Base-by-base conservation (phyloP, 2,329 filamentous ascomycete genomes). In the Gnomoniopsis smithogilvyi region DNA sequence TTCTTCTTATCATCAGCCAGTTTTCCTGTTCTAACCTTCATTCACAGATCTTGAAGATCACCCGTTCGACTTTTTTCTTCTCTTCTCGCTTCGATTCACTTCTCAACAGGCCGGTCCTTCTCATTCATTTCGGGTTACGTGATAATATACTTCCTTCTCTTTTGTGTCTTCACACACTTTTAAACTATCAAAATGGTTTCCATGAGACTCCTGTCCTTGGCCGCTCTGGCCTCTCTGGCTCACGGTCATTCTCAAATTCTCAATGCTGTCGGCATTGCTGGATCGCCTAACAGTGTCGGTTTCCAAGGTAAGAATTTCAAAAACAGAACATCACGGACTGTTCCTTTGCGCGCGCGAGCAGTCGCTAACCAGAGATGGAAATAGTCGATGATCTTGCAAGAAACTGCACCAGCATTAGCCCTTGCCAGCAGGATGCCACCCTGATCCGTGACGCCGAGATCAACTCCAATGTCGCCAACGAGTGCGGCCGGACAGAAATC, bases 351-450 rank as follows among this genome's bases (percentile, higher is more conserved):
- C 11, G 22, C 3, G 26, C 11, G 21, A 11, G 19, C 11, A 21
- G 2, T 6, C 24, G 11, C 51, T 57, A 48, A 60, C 54, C n/a
- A n/a, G n/a, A 38, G 0, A 22, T 4, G 2, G 10, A 21, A 12
- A 21, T 17, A 80, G 79, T 87, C 61, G 78, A 83, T 64, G 72
- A 72, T 58, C 77, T 86, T 64, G 82, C 86, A 30, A 80, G 86
- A 63, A 85, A 87, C 69, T 87, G 85, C 70, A 86, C 83, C 17
- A 74, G 75, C 57, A 85, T 87, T 73, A 84, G 78, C 69, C 85
- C 86, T 21, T 88, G 86, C 76, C 85, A 89, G 67, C 82, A 84
- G 63, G 86, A 89, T 59, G 77, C 84, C 12, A 87, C 84, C 55
- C 79, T 87, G 67, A 88, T 89, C 71, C 78, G 80, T 54, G 82